Conservation (phyloP, 1,139 yeast species). For the Magnusiomyces ingens region DNA sequence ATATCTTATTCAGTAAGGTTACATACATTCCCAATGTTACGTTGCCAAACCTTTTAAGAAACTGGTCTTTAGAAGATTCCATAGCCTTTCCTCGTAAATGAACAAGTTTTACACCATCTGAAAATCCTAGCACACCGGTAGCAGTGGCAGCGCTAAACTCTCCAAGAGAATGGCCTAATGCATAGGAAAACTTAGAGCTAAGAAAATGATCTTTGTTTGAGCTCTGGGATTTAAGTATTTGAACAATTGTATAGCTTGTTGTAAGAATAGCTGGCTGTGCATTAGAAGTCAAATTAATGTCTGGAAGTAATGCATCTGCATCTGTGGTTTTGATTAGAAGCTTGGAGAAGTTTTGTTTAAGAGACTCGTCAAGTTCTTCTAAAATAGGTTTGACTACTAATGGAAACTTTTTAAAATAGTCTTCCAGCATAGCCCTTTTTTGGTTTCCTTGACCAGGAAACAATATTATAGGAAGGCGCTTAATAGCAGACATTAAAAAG, state of each 20-base stretch:
- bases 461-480: slow-evolving; percentile 17
- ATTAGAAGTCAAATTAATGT: slow-evolving; percentile 39
- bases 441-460: slow-evolving; percentile 40
- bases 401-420: slow-evolving; percentile 23
- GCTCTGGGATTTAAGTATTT: slow-evolving; percentile 29
- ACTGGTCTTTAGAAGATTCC: slow-evolving; percentile 33
- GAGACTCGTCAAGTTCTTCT: slow-evolving; percentile 30
- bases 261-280: slow-evolving; percentile 60
- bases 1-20: slow-evolving; percentile 20
- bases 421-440: slow-evolving; percentile 32
- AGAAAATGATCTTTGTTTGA: slow-evolving; percentile 18
- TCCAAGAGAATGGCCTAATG: slow-evolving; percentile 58
- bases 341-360: slow-evolving; percentile 26
- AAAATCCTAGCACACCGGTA: slow-evolving; percentile 39
- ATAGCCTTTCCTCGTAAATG: slow-evolving; percentile 47
- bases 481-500: slow-evolving; percentile 3
- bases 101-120: slow-evolving; percentile 44
- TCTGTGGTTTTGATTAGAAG: slow-evolving; percentile 22
- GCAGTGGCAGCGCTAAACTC: slow-evolving; percentile 51
- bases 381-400: slow-evolving; percentile 25
- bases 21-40: slow-evolving; percentile 25
- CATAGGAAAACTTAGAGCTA: slow-evolving; percentile 22
- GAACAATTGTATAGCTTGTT: slow-evolving; percentile 39
- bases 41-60: slow-evolving; percentile 28
- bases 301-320: slow-evolving; percentile 12